Base-by-base conservation (phyloP, 2,329 filamentous ascomycete species). In the Clonostachys rosea region DNA sequence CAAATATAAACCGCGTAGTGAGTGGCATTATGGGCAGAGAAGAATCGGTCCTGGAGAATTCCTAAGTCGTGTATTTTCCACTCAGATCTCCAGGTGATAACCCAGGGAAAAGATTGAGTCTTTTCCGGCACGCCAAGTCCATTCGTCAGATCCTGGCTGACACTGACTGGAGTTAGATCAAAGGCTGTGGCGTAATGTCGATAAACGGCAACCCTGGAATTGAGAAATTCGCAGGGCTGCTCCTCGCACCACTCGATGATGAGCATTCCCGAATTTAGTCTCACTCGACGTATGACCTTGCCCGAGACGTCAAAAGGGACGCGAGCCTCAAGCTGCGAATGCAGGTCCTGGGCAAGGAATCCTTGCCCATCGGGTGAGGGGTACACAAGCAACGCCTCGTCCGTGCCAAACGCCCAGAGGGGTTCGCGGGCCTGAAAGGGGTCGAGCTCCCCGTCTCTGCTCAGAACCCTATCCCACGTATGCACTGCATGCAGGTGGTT, bases 1-100 rank as follows among this genome's bases (percentile, higher is more conserved):
- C 80, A 84, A 30, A 78, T 68, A 59, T 84, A 85, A 13, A 83
- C 66, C 37, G 71, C 78, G 60, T 84, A 85, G 57, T 85, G 80
- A 1, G 70, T 78, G 13, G 68, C 57, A 43, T 69, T 83, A 57
- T 86, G 82, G 2, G 76, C 64, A 10, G 79, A 84, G 61, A 79
- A 82, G 68, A 84, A 83, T n/a, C 80, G 75, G 56, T 83, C 78
- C 37, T 69, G 64, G n/a, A 69, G 65, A 43, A 83, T 65, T 10
- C 78, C 79, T 2, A 78, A 63, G 54, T 76, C 76, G 61, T 82
- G 75, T 36, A 83, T 76, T 55, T 78, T 78, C 76, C 77, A 85
- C 57, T 84, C 79, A 41, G 71, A 78, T 44, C 79, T 76, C 47
- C 77, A 76, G 2, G 59, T 61, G 45, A 81, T 63, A 4, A 54